Evolutionary conservation across 495 filamentous ascomycete genomes (phyloP), one percentile per base, ranked within the genome.

Genomic region (Penicillium desertorum): DNA sequence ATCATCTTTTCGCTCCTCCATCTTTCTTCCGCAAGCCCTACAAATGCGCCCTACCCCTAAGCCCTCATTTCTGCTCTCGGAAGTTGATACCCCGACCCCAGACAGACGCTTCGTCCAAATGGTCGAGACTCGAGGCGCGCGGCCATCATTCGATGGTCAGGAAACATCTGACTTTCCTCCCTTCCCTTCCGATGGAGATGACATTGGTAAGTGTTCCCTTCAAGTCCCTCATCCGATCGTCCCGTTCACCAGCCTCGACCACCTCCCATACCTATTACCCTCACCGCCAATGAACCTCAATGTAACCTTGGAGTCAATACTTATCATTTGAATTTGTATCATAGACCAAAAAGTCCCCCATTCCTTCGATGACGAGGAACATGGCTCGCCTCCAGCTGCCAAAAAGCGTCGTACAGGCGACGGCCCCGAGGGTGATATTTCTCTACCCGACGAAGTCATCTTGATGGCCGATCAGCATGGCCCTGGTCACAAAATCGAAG

Each of bases 21-120:
- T 41, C 29, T 23, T 17, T 44, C 60, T 51, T 54, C 46, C 46
- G 54, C 46, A 64, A 64, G 67, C 63, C 65, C 63, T 70, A 64
- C 62, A 62, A 61, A 68, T 66, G 73, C 74, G 76, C 76, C 76
- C 76, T 79, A 76, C 65, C 73, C 74, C 75, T 77, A 79, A 79
- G 76, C 76, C 76, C 76, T 79, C 69, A 79, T 79, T 79, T 75
- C 76, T 79, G 63, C 71, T 77, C 75, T 72, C 68, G 76, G 75
- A 77, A 74, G 65, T 67, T 68, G 63, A 66, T 51, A 60, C 60
- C 54, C 57, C 59, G 62, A 67, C 61, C 58, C 49, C 48, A 64
- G 60, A 53, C 29, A 59, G 58, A 63, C 56, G 57, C 53, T 43
- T 51, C 50, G 50, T 56, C 62, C 62, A 53, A 49, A 77, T 79